A percentile compares a stretch with the other conserved stretches of the same genome.
phyloP scores from a whole-genome alignment of 441 rosid species.

The Pelargonium myrrhifolium region DNA sequence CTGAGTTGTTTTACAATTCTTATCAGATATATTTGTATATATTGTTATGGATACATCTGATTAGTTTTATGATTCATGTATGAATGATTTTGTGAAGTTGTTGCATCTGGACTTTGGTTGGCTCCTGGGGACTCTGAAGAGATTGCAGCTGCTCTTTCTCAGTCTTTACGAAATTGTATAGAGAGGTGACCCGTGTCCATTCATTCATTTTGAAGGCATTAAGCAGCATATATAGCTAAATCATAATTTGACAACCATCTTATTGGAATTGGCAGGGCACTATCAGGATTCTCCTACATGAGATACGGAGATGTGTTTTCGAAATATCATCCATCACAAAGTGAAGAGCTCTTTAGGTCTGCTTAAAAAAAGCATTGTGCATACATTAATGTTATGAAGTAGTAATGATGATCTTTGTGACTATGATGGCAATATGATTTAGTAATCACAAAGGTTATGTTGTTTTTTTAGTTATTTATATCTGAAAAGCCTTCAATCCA shows the following conservation, averaged over 20 bases:
- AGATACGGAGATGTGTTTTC: conserved; percentile 95
- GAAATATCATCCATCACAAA: conserved; percentile 68
- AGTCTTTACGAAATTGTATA: conserved; percentile 76
- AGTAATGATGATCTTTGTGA: neutral
- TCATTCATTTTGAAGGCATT: conserved; percentile 15
- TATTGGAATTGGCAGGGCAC: conserved; percentile 49
- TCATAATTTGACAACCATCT: conserved; percentile 16
- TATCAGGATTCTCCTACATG: conserved; percentile 70
- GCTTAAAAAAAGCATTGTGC: conserved; percentile 9
- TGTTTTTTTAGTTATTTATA: neutral
- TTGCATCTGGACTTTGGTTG: conserved; percentile 93
- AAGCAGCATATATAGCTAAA: conserved; percentile 15
- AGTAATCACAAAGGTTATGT: too few species aligned
- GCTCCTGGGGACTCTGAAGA: conserved; percentile 99
- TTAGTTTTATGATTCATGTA: conserved; percentile 12
- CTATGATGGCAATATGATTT: neutral
- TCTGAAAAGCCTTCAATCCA: neutral
- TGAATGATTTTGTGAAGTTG: conserved; percentile 43
- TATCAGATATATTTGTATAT: neutral
- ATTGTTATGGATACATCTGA: conserved; percentile 12
- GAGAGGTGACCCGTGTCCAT: conserved; percentile 58
- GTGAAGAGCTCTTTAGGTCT: conserved; percentile 80
- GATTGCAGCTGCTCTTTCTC: conserved; percentile 93
- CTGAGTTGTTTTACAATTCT: neutral
- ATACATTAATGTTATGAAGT: neutral